phyloP scores from a whole-genome alignment of 352 stramenopile species.

The Phytophthora kernoviae region DNA sequence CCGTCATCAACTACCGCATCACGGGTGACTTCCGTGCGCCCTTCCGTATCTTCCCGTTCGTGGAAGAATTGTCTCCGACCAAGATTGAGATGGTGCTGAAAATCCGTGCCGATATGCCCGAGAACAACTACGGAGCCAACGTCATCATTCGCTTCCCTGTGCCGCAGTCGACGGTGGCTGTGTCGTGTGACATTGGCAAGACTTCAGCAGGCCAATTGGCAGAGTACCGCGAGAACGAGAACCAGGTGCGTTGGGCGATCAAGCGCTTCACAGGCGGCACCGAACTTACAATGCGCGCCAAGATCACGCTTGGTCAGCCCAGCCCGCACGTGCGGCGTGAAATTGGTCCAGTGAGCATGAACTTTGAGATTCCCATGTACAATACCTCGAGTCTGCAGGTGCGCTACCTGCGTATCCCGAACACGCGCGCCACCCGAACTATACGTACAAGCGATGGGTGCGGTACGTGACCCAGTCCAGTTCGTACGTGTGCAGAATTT shows the following conservation, averaged over 20 bases:
- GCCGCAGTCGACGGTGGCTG: slow-evolving; percentile 84
- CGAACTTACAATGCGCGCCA: slow-evolving; percentile 95
- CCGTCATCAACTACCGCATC: slow-evolving; percentile 98
- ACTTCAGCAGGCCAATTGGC: slow-evolving; percentile 82
- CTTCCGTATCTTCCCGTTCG: slow-evolving; percentile 97
- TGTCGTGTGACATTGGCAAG: slow-evolving; percentile 85
- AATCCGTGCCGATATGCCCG: slow-evolving; percentile 92
- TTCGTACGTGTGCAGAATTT: slow-evolving; percentile 98
- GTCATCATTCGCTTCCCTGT: slow-evolving; percentile 95
- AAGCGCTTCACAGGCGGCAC: slow-evolving; percentile 96
- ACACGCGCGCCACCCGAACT: slow-evolving; percentile 93
- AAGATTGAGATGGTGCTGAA: slow-evolving; percentile 95
- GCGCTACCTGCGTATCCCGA: slow-evolving; percentile 97
- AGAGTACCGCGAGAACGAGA: slow-evolving; percentile 96
- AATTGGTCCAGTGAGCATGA: slow-evolving; percentile 97
- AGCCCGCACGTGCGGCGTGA: slow-evolving; percentile 89
- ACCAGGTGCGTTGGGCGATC: slow-evolving; percentile 96
- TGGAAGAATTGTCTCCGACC: slow-evolving; percentile 95
- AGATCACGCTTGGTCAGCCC: slow-evolving; percentile 86
- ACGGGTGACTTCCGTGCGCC: slow-evolving; percentile 97
- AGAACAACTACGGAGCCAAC: slow-evolving; percentile 96
- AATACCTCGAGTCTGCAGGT: slow-evolving; percentile 99
- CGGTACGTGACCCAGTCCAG: slow-evolving; percentile 98
- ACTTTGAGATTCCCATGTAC: slow-evolving; percentile 99
- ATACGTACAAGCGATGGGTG: slow-evolving; percentile 99